Base-by-base conservation (phyloP, 192 early-diverging fungal species). In the Gryganskiella cystojenkinii region DNA sequence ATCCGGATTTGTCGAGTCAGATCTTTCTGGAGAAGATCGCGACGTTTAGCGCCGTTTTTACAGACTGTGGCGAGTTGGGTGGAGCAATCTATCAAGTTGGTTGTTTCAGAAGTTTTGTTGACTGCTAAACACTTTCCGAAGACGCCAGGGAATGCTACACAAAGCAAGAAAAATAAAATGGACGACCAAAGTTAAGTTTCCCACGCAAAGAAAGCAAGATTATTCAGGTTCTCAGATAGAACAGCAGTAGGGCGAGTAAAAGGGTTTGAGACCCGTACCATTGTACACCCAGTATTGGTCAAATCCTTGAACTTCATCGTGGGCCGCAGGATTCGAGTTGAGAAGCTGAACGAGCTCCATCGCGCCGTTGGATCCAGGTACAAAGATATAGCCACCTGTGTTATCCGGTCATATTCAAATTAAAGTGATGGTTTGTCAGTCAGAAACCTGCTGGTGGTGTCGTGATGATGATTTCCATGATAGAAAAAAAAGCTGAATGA, bases 1-100 rank as follows among this genome's bases (percentile, higher is more conserved):
- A 71, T 52, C 15, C n/a, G 43, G 70, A 71, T 24, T 53, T 71
- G 70, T 11, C 53, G 68, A 22, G 59, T 53, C 9, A 28, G 13
- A 19, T 71, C 70, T 24, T 71, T 15, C 10, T 30, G 22, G 19
- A 44, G 9, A 9, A 65, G 2, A 4, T 37, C 40, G 2, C 52
- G 37, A 17, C 52, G 37, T 17, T 42, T 53, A 0, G 20, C 63
- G 19, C 40, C 55, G 52, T 65, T 65, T 25, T 31, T 15, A n/a
- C 63, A 65, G 3, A 65, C n/a, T 5, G 40, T 55, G 2, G 52
- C 51, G 2, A 65, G 28, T 31, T 65, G 27, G 1, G 50, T 56
- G 50, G 2, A 55, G 28, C 63, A 65, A 0, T 50, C 35, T 3
- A 40, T 28, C 22, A 10, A 13, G 17, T 65, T 51, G 17, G 52